Conservation (phyloP, 2,329 filamentous ascomycete genomes). For the Anthostomella pinea region DNA sequence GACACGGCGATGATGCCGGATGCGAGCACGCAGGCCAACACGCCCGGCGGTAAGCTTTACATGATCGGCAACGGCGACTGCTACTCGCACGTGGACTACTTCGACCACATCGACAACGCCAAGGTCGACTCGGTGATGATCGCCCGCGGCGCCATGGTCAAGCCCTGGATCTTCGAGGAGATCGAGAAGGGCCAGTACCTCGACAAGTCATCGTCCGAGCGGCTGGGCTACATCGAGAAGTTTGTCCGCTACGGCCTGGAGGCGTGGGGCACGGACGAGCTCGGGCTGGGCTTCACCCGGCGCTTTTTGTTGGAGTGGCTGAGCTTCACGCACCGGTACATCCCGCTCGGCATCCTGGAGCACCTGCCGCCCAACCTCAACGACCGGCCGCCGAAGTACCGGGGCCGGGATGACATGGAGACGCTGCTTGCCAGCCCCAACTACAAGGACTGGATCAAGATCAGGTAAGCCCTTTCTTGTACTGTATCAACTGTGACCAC, state of each 20-base stretch:
- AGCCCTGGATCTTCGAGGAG: constrained; percentile 98
- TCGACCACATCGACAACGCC: constrained; percentile 69
- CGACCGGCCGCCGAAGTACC: constrained; percentile 81
- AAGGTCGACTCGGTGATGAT: constrained; percentile 95
- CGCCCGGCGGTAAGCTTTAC: constrained; percentile 68
- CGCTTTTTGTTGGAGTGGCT: constrained; percentile 94
- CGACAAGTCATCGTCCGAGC: constrained; percentile 88
- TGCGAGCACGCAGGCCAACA: constrained; percentile 65
- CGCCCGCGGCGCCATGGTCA: constrained; percentile 91
- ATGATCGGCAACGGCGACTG: constrained; percentile 97
- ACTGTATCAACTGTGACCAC: background rate
- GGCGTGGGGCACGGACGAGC: constrained; percentile 93
- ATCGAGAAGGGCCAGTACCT: constrained; percentile 89
- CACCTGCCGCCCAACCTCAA: constrained; percentile 84
- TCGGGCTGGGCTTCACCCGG: constrained; percentile 85
- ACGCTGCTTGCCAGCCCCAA: constrained; percentile 87
- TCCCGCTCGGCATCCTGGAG: constrained; percentile 85
- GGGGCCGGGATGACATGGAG: constrained; percentile 85
- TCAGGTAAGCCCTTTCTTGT: constrained; percentile 63
- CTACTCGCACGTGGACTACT: constrained; percentile 89
- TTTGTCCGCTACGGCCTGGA: constrained; percentile 89
- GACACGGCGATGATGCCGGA: constrained; percentile 82
- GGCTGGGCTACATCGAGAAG: constrained; percentile 80
- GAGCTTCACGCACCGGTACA: constrained; percentile 88
- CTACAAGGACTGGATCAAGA: constrained; percentile 98